These are phyloP conservation scores for Auricularia auricula-judae DNA, from an alignment of 768 basidiomycete genomes.

Conservation along the genomic window DNA sequence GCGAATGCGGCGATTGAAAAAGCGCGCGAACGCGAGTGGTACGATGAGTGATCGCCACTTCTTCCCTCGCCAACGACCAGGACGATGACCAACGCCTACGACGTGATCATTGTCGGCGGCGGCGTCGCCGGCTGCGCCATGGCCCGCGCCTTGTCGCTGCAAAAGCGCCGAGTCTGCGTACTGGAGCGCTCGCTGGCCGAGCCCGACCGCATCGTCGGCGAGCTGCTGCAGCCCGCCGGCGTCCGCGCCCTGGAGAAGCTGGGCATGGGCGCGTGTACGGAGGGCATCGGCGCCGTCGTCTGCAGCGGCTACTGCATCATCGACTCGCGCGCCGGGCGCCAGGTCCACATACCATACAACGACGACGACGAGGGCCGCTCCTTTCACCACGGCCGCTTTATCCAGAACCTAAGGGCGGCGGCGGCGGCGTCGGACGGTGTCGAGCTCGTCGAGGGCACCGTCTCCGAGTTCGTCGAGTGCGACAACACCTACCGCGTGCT, in stretches of 20 bases:
- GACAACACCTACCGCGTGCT: slow-evolving; percentile 39
- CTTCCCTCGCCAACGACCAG: no score
- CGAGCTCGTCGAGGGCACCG: slow-evolving; percentile 78
- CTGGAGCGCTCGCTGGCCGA: slow-evolving; percentile 86
- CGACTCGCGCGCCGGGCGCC: slow-evolving; percentile 35
- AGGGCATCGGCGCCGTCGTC: slow-evolving; percentile 80
- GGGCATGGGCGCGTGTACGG: slow-evolving; percentile 65
- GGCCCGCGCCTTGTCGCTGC: slow-evolving; percentile 64
- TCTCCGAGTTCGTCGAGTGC: slow-evolving; percentile 60
- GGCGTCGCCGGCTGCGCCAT: slow-evolving; percentile 84
- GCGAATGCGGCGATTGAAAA: no score
- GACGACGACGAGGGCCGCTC: slow-evolving; percentile 65
- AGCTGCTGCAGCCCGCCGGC: slow-evolving; percentile 91
- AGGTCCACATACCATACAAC: slow-evolving; percentile 77
- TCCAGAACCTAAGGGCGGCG: slow-evolving; percentile 63
- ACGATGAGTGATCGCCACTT: no score
- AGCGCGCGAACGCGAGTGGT: no score
- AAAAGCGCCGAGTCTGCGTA: slow-evolving; percentile 47
- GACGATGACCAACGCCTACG: slow-evolving; percentile 29
- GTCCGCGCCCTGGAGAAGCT: slow-evolving; percentile 62
- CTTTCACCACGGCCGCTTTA: slow-evolving; percentile 91
- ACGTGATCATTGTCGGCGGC: slow-evolving; percentile 83
- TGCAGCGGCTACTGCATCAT: slow-evolving; percentile 82
- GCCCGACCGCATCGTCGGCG: slow-evolving; percentile 96
- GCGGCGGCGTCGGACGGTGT: slow-evolving; percentile 53